Percentiles rank a stretch among this genome's conserved stretches.
Evolutionary conservation across 495 filamentous ascomycete genomes (phyloP).

Genomic region (Penicillium cosmopolitanum): DNA sequence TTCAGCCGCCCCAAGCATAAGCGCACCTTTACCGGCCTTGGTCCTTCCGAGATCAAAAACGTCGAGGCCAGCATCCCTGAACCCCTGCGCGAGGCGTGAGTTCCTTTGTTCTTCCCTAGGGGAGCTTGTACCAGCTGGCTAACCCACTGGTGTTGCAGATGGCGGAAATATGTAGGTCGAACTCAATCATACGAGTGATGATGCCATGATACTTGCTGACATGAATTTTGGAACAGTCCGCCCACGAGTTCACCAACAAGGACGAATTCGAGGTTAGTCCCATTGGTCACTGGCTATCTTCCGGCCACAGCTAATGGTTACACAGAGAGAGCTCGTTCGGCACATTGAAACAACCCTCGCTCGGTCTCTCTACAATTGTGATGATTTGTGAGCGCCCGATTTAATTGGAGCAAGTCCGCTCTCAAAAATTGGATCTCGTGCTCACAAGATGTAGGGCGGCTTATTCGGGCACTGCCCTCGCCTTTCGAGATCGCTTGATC

Average conservation of each 20-base stretch:
- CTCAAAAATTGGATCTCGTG: background rate
- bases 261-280: constrained; percentile 66
- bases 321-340: constrained; percentile 77
- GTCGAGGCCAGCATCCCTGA: constrained; percentile 92
- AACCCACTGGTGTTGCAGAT: constrained; percentile 47
- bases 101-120: constrained; percentile 12
- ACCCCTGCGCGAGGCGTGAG: constrained; percentile 78
- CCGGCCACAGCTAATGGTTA: constrained; percentile 12
- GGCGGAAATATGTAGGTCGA: constrained; percentile 72
- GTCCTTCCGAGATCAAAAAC: constrained; percentile 84
- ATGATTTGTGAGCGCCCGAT: constrained; percentile 63
- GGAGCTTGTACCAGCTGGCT: constrained; percentile 20
- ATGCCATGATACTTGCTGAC: background rate
- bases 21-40: constrained; percentile 90
- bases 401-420: background rate
- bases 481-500: constrained; percentile 89
- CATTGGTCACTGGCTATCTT: background rate
- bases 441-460: constrained; percentile 61
- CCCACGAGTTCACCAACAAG: constrained; percentile 71
- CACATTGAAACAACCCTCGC: constrained; percentile 97
- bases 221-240: constrained; percentile 48
- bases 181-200: background rate
- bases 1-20: constrained; percentile 87
- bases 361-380: constrained; percentile 96
- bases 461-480: constrained; percentile 87